Base-by-base conservation (phyloP, 768 basidiomycete species). In the Asterophora lycoperdoides region DNA sequence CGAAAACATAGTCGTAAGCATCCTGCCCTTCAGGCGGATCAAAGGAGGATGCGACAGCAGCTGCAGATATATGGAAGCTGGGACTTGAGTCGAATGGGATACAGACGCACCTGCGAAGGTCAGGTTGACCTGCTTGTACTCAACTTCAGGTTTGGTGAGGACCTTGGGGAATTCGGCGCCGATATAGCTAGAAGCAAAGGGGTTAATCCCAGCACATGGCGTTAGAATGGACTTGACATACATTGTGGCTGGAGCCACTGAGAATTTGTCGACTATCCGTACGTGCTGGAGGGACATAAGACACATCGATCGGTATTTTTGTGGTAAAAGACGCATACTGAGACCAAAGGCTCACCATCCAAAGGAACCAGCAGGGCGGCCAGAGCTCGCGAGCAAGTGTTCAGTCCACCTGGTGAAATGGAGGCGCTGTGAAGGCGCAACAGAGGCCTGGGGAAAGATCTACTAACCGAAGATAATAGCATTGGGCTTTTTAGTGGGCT, bases 121-220 rank as follows among this genome's bases (percentile, higher is more conserved):
- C 48, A 93, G 67, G 63, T 93, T 93, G 23, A 78, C 83, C 62
- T 93, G 91, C 41, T 76, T 78, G 60, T 93, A 93, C 65, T 91
- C 85, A 15, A 92, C 84, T 48, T 78, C 68, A 8, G 83, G 75
- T 46, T 81, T 82, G 46, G 75, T 66, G n/a, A 93, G 72, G 23
- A 87, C 68, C 49, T 82, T 69, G 36, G 83, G 78, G 59, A 93
- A 92, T 55, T 85, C 80, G 13, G 80, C 69, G 10, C 89, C 88
- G 56, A 92, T 76, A 64, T 91, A 93, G 28, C 89, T 92, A 55
- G 8, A 40, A 49, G 41, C 29, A 17, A 29, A 10, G 26, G 17
- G 14, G 33, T 45, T 5, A 51, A 37, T 20, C 7, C 14, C 34
- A 35, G 15, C 28, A 23, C 30, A 26, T 34, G 19, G 40, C 33